Base-by-base conservation (phyloP, 208 protist genomes). In the Trypanosoma melophagium region DNA sequence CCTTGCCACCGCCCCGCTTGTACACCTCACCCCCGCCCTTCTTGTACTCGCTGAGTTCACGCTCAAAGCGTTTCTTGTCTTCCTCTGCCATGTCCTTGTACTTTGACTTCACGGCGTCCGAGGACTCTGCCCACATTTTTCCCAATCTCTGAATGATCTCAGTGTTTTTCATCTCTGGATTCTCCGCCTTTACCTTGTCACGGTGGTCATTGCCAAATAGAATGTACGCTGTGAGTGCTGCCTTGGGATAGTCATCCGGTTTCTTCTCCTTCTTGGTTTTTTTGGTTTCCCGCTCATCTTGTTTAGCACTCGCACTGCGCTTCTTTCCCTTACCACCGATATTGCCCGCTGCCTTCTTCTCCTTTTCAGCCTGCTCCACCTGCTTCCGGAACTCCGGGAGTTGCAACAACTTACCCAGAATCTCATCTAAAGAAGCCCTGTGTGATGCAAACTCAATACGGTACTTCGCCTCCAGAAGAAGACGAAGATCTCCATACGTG, bases 231-330 rank as follows among this genome's bases (percentile, higher is more conserved):
- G 78, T 80, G 12, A 93, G 64, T 24, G 88, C 79, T 7, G 72
- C 76, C 80, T 96, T 97, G 51, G 92, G 92, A 70, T 90, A 92
- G 69, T 91, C 77, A 12, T 90, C 86, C 1, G 88, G 88, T 63
- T 93, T 95, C 72, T 84, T 86, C 49, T 75, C 81, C 28, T 68
- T 64, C 74, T 86, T 88, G 7, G 9, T 52, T 54, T 71, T 69
- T 76, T 84, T 84, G 56, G 83, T 69, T 35, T 73, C 58, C 19
- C 57, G 66, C 53, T 64, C 73, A 7, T 60, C 17, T 19, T 73
- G 78, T 56, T 66, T 77, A 50, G 64, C 41, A 54, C 55, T 51
- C 31, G 57, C 7, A 22, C 51, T 58, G 56, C 76, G 80, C 71
- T 75, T 80, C 64, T 75, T 81, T 14, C 65, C 61, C 60, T 85